Conservation (phyloP, 495 filamentous ascomycete species). For the Trypethelium eluteriae region DNA sequence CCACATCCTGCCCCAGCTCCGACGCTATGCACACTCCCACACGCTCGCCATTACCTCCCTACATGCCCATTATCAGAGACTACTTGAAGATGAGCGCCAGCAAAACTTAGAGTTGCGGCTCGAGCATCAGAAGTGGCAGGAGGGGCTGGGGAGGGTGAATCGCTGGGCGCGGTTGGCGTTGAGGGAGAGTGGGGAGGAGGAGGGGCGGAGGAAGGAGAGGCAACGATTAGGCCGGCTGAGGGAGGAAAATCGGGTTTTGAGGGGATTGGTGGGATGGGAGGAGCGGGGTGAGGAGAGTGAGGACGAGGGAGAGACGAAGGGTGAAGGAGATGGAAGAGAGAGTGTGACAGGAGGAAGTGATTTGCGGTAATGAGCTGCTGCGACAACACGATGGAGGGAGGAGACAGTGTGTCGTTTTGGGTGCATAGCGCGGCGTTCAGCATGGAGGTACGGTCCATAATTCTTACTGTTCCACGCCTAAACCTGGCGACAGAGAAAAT, state of each 20-base stretch:
- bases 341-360: neutral
- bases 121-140: conserved; percentile 56
- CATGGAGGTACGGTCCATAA: neutral
- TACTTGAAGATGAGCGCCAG: conserved; percentile 52
- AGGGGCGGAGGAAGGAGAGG: conserved; percentile 17
- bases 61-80: conserved; percentile 52
- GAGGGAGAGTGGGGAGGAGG: conserved; percentile 21
- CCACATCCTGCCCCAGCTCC: conserved; percentile 53
- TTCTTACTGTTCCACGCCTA: neutral
- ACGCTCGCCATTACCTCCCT: conserved; percentile 49
- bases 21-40: conserved; percentile 54
- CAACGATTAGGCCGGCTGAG: conserved; percentile 21
- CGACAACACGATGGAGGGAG: neutral
- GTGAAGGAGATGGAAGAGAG: neutral
- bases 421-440: conserved; percentile 9
- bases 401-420: neutral
- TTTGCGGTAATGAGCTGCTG: neutral
- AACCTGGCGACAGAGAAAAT: neutral
- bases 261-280: conserved; percentile 29
- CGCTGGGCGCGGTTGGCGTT: conserved; percentile 28
- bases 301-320: conserved; percentile 24
- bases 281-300: conserved; percentile 24
- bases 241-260: conserved; percentile 31
- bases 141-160: conserved; percentile 30
- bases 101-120: conserved; percentile 49